Base-by-base conservation (phyloP, 208 protist species). In the Wallacemonas rigidus region DNA sequence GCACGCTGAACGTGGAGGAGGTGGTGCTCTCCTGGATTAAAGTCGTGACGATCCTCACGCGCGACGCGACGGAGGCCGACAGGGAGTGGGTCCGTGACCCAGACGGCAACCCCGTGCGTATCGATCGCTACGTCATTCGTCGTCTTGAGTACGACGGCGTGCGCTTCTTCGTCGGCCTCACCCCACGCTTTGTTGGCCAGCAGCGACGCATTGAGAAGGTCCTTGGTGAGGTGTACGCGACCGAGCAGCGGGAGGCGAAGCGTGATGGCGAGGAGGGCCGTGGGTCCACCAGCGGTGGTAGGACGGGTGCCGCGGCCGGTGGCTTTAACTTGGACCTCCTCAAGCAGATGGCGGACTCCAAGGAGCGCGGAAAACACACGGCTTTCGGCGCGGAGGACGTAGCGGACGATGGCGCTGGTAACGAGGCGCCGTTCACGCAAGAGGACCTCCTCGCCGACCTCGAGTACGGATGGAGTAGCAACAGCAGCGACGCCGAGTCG, bases 11-110 rank as follows among this genome's bases (percentile, higher is more conserved):
- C 67, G 56, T 90, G 14, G 88, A 93, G 71, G 85, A 93, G 72
- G 81, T 93, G 41, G 74, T 93, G 40, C 77, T 93, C n/a, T 74
- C 80, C 35, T 93, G 88, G 86, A 85, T 91, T 3, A 89, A 90
- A 58, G 70, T 64, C 44, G 79, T 89, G 4, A 76, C 69, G 1
- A 80, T 86, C 48, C 72, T 77, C 48, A 88, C 80, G 0, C 80
- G 86, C 8, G 84, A 93, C 64, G 76, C 73, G 15, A 62, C 58
- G 8, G 88, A 90, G 75, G 67, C 68, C 12, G 78, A 91, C 67
- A 43, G 60, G 12, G 78, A 74, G 51, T 93, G 88, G 86, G 86
- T 93, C 72, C 80, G 85, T 8, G 78, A 86, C 44, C 83, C 86
- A 4, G 67, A 74, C 15, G 79, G 81, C 17, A 57, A 68, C 41